phyloP scores from a whole-genome alignment of 139 green algal species.

The Pleodorina starrii region DNA sequence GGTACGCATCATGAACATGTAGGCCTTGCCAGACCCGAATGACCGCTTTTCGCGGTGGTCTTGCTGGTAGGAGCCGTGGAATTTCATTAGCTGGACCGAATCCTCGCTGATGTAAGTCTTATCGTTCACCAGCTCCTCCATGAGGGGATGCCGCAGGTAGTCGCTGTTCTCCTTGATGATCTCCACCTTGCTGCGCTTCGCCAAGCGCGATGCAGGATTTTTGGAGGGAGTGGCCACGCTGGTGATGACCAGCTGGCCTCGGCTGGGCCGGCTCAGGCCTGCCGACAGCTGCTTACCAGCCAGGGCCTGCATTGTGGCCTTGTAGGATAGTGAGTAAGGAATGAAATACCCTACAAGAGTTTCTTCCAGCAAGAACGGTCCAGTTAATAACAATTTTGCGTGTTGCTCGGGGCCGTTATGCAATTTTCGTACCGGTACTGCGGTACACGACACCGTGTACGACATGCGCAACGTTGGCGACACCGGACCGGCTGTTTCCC shows the following conservation, averaged over 20 bases:
- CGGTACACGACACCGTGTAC: too few relatives aligned
- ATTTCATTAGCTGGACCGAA: slow-evolving; percentile 99
- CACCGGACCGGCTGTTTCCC: too few relatives aligned
- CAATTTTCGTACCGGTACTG: too few relatives aligned
- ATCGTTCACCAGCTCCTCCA: slow-evolving; percentile 93
- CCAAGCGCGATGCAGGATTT: slow-evolving; percentile 75
- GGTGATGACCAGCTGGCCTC: slow-evolving; percentile 38
- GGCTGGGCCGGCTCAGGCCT: slow-evolving; percentile 15
- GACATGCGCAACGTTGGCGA: too few relatives aligned
- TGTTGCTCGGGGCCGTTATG: too few relatives aligned
- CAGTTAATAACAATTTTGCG: too few relatives aligned
- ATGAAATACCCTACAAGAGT: background rate
- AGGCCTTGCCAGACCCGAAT: slow-evolving; percentile 94
- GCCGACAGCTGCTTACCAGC: slow-evolving; percentile 10
- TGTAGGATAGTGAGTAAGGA: background rate
- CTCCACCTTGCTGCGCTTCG: slow-evolving; percentile 94
- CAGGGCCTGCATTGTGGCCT: slow-evolving; percentile 22
- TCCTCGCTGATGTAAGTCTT: slow-evolving; percentile 91
- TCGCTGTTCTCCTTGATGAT: slow-evolving; percentile 97
- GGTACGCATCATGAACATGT: slow-evolving; percentile 99
- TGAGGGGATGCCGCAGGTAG: slow-evolving; percentile 97
- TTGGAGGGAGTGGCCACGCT: slow-evolving; percentile 72
- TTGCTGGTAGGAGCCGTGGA: slow-evolving; percentile 98
- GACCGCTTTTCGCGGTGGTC: slow-evolving; percentile 97
- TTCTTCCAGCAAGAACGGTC: too few relatives aligned